Evolutionary conservation across 345 rosid genomes (phyloP).

Genomic region (Mangifera indica): DNA sequence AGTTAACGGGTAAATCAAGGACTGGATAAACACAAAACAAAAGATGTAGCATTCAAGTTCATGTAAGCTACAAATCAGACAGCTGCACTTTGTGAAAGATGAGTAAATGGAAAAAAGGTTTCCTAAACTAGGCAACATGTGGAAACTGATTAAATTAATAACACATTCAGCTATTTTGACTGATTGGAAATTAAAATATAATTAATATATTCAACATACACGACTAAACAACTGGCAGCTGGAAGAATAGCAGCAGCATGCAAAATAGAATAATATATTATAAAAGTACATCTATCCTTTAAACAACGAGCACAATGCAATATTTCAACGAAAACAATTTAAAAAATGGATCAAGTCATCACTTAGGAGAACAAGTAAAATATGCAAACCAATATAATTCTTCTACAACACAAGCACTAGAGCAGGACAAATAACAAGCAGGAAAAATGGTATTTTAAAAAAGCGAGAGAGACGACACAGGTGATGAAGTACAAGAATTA

Average conservation of each 20-base stretch:
- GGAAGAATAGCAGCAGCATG: not conserved
- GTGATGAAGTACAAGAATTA: not conserved
- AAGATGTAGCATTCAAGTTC: not conserved
- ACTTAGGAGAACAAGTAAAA: not conserved
- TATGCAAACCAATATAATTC: not conserved
- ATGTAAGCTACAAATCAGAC: slow-evolving; percentile 6
- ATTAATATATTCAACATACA: not conserved
- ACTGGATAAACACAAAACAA: not conserved
- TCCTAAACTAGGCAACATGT: not conserved
- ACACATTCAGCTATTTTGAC: not conserved
- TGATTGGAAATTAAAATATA: not conserved
- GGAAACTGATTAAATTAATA: not conserved
- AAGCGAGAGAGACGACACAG: not conserved
- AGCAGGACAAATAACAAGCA: not conserved
- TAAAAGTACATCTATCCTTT: not conserved
- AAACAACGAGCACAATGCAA: not conserved
- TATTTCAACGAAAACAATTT: not conserved
- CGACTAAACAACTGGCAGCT: not conserved
- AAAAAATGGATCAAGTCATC: not conserved
- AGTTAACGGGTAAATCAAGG: not conserved
- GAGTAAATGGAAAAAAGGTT: not conserved
- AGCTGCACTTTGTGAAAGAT: not conserved
- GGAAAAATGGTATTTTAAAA: not conserved
- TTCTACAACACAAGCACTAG: not conserved
- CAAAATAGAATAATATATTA: not conserved